Evolutionary conservation across 179 eudicot species (phyloP), one percentile per base, ranked within the genome.

Genomic region (Heliamphora pulchella): DNA sequence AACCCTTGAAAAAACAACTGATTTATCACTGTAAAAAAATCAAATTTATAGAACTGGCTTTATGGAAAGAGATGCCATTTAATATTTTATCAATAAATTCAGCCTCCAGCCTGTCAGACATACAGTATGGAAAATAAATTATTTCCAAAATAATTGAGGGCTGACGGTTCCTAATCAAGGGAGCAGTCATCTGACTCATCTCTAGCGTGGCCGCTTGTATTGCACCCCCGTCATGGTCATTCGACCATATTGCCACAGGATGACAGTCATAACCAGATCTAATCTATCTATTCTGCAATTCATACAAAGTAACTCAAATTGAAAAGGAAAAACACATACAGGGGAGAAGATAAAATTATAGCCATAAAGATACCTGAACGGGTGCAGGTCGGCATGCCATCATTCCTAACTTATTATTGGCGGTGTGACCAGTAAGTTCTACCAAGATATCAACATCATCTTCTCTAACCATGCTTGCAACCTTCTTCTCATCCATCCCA

Each of bases 371-470:
- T 89, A 94, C 99, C 98, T 96, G 99, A 84, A 96, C 74, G 53
- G 99, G 99, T 65, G 98, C 99, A 79, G 99, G 97, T 22, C 96
- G 94, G 74, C 98, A 96, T 54, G 99, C 98, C 98, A 96, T 90
- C 91, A 90, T 96, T 83, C 99, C 99, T 88, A 96, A 84, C 83
- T 94, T 96, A 83, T 96, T 96, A 74, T 96, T 96, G 59, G 99
- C 99, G 47, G 99, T 96, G 83, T 96, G 99, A 78, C 99, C 99
- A 43, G 99, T 96, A 82, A 96, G 97, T 86, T 96, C 99, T 50
- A 94, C 95, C 91, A 96, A 89, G 84, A 96, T 96, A 81, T 96
- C 99, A 84, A 96, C 89, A 76, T 89, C 86, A 84, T 96, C 99
- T 75, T 94, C 99, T 87, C 98, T 91, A 87, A 96, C 93, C 89